These are phyloP conservation scores for Metschnikowia bowlesiae DNA, from an alignment of 805 yeast species.

Conservation along the genomic window DNA sequence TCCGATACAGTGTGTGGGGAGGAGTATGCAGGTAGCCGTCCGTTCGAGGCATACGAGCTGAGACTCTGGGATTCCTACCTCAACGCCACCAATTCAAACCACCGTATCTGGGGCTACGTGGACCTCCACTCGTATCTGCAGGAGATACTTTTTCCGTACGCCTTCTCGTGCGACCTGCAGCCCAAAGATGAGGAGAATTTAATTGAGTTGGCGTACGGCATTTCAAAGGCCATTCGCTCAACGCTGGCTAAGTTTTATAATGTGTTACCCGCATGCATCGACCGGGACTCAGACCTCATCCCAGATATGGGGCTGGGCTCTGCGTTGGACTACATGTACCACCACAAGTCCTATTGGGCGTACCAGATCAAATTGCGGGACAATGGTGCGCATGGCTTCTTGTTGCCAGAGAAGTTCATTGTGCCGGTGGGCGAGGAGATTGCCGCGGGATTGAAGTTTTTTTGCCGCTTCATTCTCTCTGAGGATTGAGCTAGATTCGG, in stretches of 20 bases:
- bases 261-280: slow-evolving; percentile 75
- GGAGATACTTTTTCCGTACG: slow-evolving; percentile 78
- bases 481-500: slow-evolving; percentile 17
- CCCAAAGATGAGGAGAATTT: slow-evolving; percentile 82
- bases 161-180: slow-evolving; percentile 64
- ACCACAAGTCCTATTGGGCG: slow-evolving; percentile 78
- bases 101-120: slow-evolving; percentile 67
- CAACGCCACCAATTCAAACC: slow-evolving; percentile 45
- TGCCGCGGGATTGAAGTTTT: slow-evolving; percentile 62
- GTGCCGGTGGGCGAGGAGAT: slow-evolving; percentile 75
- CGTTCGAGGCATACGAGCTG: slow-evolving; percentile 51
- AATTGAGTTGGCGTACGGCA: slow-evolving; percentile 75
- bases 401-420: slow-evolving; percentile 66
- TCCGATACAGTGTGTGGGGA: slow-evolving; percentile 74
- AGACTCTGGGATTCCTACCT: slow-evolving; percentile 38
- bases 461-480: slow-evolving; percentile 39
- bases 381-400: slow-evolving; percentile 77
- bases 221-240: slow-evolving; percentile 66
- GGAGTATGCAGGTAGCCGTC: slow-evolving; percentile 71
- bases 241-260: slow-evolving; percentile 60
- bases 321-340: slow-evolving; percentile 79
- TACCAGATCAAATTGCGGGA: slow-evolving; percentile 79
- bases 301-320: slow-evolving; percentile 80
- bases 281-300: slow-evolving; percentile 65
- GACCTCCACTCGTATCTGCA: slow-evolving; percentile 86